These are phyloP conservation scores for Pestalotiopsis sp. DNA, from an alignment of 2,329 filamentous ascomycete species.

Conservation along the genomic window DNA sequence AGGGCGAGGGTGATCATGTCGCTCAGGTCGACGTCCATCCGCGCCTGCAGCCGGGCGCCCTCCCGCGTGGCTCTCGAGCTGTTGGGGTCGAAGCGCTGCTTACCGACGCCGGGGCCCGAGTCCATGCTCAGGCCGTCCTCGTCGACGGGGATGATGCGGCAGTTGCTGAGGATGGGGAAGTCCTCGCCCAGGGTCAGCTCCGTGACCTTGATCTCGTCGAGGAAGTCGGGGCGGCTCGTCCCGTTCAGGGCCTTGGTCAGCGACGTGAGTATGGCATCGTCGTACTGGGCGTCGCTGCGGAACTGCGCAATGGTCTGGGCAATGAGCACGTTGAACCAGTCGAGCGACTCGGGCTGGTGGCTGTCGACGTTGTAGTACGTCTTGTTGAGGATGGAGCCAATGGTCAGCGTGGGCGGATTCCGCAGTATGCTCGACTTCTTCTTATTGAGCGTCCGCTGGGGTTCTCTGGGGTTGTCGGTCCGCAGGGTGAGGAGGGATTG, in stretches of 20 bases:
- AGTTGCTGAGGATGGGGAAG: conserved; percentile 98
- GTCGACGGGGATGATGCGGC: conserved; percentile 88
- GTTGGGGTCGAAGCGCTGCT: conserved; percentile 51
- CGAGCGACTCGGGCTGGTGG: conserved; percentile 93
- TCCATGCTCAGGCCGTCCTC: conserved; percentile 69
- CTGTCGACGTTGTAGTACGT: conserved; percentile 97
- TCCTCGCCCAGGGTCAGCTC: conserved; percentile 95
- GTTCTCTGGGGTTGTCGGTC: conserved; percentile 40
- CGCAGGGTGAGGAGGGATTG: conserved; percentile 69
- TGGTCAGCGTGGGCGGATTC: conserved; percentile 75
- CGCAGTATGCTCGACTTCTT: conserved; percentile 75
- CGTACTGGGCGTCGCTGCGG: conserved; percentile 85
- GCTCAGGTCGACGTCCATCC: conserved; percentile 96
- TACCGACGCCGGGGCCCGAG: conserved; percentile 35
- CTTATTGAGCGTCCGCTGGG: conserved; percentile 52
- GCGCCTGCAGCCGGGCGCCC: conserved; percentile 81
- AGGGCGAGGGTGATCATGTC: conserved; percentile 94
- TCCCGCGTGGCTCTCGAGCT: conserved; percentile 50
- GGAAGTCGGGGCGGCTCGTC: conserved; percentile 82
- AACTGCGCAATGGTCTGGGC: conserved; percentile 97
- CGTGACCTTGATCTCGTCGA: conserved; percentile 91
- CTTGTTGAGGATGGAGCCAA: conserved; percentile 92
- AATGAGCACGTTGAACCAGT: conserved; percentile 98
- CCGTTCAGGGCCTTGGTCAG: conserved; percentile 86
- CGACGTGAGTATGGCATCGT: conserved; percentile 85